Percentiles rank a stretch among this genome's conserved stretches.
Evolutionary conservation across 768 basidiomycete genomes (phyloP).

Genomic region (Rhodotorula sphaerocarpa): DNA sequence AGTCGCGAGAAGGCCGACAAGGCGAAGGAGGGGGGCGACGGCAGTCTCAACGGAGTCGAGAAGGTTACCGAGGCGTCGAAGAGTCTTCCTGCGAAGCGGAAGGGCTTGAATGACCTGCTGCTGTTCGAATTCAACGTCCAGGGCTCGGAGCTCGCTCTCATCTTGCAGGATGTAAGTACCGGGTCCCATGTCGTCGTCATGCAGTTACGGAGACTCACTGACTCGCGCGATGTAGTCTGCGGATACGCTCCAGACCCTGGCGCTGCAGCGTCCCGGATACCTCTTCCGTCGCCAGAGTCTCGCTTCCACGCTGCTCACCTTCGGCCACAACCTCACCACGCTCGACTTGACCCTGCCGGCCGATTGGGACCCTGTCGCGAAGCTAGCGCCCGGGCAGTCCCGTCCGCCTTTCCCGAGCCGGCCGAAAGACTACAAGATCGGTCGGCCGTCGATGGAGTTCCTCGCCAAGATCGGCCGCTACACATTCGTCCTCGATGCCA

Average conservation of each 20-base stretch:
- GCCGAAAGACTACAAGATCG: constrained; percentile 22
- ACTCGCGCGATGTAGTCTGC: constrained; percentile 3
- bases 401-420: neutral
- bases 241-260: constrained; percentile 1
- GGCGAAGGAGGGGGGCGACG: neutral
- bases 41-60: neutral
- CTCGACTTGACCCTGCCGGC: constrained; percentile 4
- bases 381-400: neutral
- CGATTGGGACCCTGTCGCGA: constrained; percentile 7
- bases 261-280: neutral
- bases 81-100: neutral
- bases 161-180: constrained; percentile 18
- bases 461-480: neutral
- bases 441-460: constrained; percentile 7
- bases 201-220: neutral
- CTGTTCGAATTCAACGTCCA: constrained; percentile 3
- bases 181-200: neutral
- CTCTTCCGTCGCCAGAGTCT: constrained; percentile 7
- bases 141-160: neutral
- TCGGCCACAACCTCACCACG: constrained; percentile 14
- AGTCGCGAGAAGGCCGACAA: neutral
- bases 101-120: constrained; percentile 8
- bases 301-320: constrained; percentile 13
- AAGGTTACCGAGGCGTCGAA: neutral
- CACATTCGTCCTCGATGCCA: constrained; percentile 21